Conservation (phyloP, 2,329 filamentous ascomycete species). For the Botrytis hyacinthi region DNA sequence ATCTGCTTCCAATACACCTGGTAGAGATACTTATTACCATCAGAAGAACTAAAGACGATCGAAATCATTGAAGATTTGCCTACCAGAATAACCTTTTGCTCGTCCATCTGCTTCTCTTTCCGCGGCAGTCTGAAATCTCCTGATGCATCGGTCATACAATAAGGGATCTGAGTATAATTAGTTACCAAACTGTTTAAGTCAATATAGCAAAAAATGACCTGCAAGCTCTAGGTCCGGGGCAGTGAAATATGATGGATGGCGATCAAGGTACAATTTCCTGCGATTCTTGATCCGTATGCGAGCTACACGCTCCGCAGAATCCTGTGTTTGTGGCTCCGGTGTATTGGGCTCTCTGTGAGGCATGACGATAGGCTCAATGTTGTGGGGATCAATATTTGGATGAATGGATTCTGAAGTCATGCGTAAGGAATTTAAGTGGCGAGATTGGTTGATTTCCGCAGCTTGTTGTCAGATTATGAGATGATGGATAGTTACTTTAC, state of each 20-base stretch:
- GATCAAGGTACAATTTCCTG: conserved; percentile 39
- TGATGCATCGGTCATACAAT: conserved; percentile 39
- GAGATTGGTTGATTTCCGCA: conserved; percentile 1
- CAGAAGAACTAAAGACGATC: background rate
- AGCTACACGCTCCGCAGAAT: conserved; percentile 27
- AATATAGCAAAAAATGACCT: conserved; percentile 27
- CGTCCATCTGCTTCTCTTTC: conserved; percentile 40
- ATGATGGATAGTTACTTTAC: background rate
- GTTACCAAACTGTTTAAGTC: conserved; percentile 8
- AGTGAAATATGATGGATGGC: conserved; percentile 39
- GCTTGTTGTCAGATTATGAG: background rate
- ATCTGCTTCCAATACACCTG: conserved; percentile 38
- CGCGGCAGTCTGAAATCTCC: conserved; percentile 37
- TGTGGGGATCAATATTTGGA: conserved; percentile 9
- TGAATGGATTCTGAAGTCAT: conserved; percentile 18
- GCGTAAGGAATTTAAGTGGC: conserved; percentile 1
- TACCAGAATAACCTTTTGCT: conserved; percentile 39
- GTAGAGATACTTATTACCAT: conserved; percentile 1
- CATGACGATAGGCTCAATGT: conserved; percentile 25
- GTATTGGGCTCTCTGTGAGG: conserved; percentile 32
- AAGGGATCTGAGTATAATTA: conserved; percentile 37
- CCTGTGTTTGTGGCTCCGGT: conserved; percentile 13
- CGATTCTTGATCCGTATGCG: conserved; percentile 38
- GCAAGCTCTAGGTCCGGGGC: conserved; percentile 39
- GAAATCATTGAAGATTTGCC: background rate